Evolutionary conservation across 2,329 filamentous ascomycete genomes (phyloP).

Genomic region (Aureobasidium sp.): DNA sequence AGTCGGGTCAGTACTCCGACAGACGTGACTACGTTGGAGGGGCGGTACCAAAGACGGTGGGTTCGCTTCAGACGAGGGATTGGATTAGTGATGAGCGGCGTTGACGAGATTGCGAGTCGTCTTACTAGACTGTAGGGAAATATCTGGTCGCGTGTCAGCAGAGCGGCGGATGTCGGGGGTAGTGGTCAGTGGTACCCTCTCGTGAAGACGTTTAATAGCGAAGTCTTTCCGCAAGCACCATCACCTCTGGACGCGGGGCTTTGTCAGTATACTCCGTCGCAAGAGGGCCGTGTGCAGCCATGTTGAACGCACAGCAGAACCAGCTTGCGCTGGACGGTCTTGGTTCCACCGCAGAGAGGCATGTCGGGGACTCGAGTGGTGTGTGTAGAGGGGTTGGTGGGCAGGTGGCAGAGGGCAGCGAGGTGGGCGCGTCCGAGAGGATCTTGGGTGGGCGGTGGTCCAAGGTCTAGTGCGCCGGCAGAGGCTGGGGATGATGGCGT

Average conservation of each 20-base stretch:
- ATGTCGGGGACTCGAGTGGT: constrained; percentile 22
- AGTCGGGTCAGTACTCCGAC: constrained; percentile 8
- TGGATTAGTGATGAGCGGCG: constrained; percentile 14
- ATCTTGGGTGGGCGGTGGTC: not conserved
- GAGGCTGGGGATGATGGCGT: constrained; percentile 7
- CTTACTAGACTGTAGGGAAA: constrained; percentile 92
- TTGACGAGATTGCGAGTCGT: constrained; percentile 16
- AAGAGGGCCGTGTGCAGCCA: constrained; percentile 14
- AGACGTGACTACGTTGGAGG: not conserved
- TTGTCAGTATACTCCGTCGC: constrained; percentile 18
- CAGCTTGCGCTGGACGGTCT: constrained; percentile 93
- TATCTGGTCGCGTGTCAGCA: constrained; percentile 51
- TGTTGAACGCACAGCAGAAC: constrained; percentile 67
- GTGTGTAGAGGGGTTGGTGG: not conserved
- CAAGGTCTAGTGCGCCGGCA: not conserved
- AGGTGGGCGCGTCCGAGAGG: not conserved
- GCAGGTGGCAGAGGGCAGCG: not conserved
- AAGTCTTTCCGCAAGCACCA: constrained; percentile 95
- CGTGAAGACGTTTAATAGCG: constrained; percentile 94
- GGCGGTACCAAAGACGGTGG: constrained; percentile 72
- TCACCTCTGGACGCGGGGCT: constrained; percentile 61
- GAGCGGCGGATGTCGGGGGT: not conserved
- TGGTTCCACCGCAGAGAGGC: constrained; percentile 45
- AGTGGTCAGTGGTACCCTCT: constrained; percentile 60
- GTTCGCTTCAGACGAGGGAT: constrained; percentile 53